Percentiles rank a stretch among this genome's conserved stretches.
Conservation (phyloP, 2,329 filamentous ascomycete genomes). For the Neonectria hederae region DNA sequence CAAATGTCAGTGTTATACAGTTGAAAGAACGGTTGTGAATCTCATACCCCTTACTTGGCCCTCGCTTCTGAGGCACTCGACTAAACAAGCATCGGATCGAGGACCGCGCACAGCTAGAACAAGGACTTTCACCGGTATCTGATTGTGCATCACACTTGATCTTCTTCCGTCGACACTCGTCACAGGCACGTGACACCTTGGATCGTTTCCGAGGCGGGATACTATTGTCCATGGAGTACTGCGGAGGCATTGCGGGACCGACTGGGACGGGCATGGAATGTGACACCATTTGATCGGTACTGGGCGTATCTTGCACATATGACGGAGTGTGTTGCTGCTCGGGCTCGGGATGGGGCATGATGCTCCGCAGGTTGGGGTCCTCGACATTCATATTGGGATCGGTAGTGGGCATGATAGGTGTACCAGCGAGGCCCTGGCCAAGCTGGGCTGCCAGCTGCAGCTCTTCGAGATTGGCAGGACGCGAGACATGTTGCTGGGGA, state of each 20-base stretch:
- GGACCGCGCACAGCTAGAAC: conserved; percentile 82
- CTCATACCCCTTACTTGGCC: conserved; percentile 84
- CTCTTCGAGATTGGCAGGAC: conserved; percentile 62
- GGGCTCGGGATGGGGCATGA: conserved; percentile 54
- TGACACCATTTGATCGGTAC: conserved; percentile 49
- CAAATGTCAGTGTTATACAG: conserved; percentile 19
- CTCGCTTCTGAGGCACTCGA: conserved; percentile 86
- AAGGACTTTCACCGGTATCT: conserved; percentile 77
- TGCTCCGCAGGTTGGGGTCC: conserved; percentile 54
- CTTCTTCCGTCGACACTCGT: conserved; percentile 89
- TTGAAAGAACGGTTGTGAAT: neutral
- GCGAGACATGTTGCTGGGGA: conserved; percentile 53
- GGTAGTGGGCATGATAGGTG: conserved; percentile 59
- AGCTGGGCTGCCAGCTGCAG: conserved; percentile 67
- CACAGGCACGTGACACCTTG: conserved; percentile 88
- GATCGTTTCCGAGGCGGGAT: conserved; percentile 79
- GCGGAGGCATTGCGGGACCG: conserved; percentile 49
- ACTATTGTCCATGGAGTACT: conserved; percentile 61
- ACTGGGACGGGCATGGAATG: conserved; percentile 50
- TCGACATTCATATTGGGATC: conserved; percentile 56
- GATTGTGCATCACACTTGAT: conserved; percentile 87
- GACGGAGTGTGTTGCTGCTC: conserved; percentile 49
- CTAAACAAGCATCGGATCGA: conserved; percentile 85
- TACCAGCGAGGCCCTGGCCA: conserved; percentile 61
- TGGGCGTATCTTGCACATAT: conserved; percentile 51